Evolutionary conservation across 2,329 filamentous ascomycete species (phyloP).

Genomic region (Cladosporium cucumerinum): DNA sequence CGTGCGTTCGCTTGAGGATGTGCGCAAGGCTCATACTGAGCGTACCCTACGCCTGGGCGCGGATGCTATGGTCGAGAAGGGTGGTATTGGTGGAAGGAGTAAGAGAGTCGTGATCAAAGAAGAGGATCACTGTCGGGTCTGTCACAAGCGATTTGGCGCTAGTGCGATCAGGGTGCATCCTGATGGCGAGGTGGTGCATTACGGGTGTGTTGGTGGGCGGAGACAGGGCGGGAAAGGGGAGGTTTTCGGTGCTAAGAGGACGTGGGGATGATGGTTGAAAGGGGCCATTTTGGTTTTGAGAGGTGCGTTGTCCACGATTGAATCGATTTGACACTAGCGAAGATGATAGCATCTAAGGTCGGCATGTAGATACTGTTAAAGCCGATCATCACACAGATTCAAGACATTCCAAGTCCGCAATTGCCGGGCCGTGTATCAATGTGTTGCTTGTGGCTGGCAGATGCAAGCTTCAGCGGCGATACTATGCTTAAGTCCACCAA

Average conservation of each 20-base stretch:
- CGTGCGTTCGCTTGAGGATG: conserved; percentile 70
- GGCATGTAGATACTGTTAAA: background rate
- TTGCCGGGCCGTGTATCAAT: background rate
- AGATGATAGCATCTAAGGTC: background rate
- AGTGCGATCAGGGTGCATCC: conserved; percentile 89
- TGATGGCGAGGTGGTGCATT: conserved; percentile 55
- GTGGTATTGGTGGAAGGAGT: conserved; percentile 61
- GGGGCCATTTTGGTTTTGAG: background rate
- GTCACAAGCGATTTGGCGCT: conserved; percentile 86
- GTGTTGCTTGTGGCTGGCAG: background rate
- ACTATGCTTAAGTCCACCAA: background rate
- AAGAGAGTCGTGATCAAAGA: conserved; percentile 77
- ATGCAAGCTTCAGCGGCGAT: background rate
- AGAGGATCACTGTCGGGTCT: conserved; percentile 85
- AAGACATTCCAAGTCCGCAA: background rate
- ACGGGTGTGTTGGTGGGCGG: conserved; percentile 42
- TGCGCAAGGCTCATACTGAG: conserved; percentile 75
- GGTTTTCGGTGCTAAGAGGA: background rate
- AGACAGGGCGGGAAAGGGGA: background rate
- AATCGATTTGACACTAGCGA: background rate
- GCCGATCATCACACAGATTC: background rate
- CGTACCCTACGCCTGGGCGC: conserved; percentile 71
- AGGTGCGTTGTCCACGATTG: background rate
- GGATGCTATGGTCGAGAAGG: conserved; percentile 48
- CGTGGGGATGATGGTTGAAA: conserved; percentile 6